Base-by-base conservation (phyloP, 2,329 filamentous ascomycete genomes). In the Raffaelea arxii region DNA sequence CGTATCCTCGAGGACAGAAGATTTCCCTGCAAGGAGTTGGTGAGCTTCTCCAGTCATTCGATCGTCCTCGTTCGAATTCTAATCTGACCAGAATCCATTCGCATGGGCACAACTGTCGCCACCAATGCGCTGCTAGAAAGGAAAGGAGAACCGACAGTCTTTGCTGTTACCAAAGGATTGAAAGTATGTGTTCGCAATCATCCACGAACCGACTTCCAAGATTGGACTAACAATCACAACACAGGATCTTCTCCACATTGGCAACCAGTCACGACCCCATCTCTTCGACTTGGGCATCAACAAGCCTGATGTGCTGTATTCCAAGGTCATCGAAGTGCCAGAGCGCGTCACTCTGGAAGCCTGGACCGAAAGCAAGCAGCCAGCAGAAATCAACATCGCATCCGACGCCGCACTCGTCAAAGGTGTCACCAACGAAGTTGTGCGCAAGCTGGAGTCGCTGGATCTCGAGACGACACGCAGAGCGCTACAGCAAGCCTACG, bases 21-120 rank as follows among this genome's bases (percentile, higher is more conserved):
- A 62, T 84, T 7, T 30, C 21, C n/a, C 21, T 44, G 6, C 21
- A 19, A 11, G 41, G 25, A 10, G 40, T 43, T 2, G 41, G 35
- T 40, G 25, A 32, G 41, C n/a, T n/a, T n/a, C n/a, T n/a, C n/a
- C n/a, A n/a, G n/a, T n/a, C n/a, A n/a, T n/a, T n/a, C n/a, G n/a
- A n/a, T n/a, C n/a, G n/a, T n/a, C n/a, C n/a, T n/a, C n/a, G n/a
- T n/a, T n/a, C n/a, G n/a, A n/a, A n/a, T n/a, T n/a, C n/a, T n/a
- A n/a, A n/a, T n/a, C n/a, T 16, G 32, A 36, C 6, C 32, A 36
- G 32, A 36, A 36, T 36, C 32, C 7, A 36, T 36, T 60, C 83
- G 90, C 40, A 96, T 95, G 89, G 90, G 90, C 35, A 96, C 90
- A 1, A 96, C 90, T 0, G 89, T 96, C 9, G 90, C 90, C 10